A percentile compares a stretch with the other conserved stretches of the same genome.
Conservation (phyloP, 768 basidiomycete genomes). For the Mycena maculata region DNA sequence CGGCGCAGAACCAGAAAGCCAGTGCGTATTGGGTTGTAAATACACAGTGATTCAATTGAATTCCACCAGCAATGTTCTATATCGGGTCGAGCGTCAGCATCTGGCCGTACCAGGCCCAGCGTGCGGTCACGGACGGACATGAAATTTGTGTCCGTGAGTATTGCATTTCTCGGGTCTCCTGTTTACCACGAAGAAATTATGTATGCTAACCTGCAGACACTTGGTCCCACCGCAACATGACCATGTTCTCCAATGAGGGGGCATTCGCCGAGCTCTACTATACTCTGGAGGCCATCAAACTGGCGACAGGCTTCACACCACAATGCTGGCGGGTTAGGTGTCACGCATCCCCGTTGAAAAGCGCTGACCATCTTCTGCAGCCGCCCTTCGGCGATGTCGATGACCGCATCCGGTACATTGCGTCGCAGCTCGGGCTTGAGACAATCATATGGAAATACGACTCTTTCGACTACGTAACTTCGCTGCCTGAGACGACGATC, state of each 20-base stretch:
- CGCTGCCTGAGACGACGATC: neutral
- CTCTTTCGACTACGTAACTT: constrained; percentile 47
- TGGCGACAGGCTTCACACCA: constrained; percentile 65
- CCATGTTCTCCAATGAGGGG: constrained; percentile 67
- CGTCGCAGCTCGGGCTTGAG: constrained; percentile 34
- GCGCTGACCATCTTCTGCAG: no score
- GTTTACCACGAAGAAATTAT: no score
- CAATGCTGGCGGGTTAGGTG: constrained; percentile 60
- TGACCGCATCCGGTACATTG: constrained; percentile 32
- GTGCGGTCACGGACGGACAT: constrained; percentile 65
- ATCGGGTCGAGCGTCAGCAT: constrained; percentile 69
- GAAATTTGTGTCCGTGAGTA: constrained; percentile 71
- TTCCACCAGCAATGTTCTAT: constrained; percentile 66
- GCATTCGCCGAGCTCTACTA: constrained; percentile 86
- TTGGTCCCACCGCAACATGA: constrained; percentile 70
- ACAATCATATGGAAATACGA: constrained; percentile 82
- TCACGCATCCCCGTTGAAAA: no score
- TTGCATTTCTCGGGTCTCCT: no score
- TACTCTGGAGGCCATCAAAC: constrained; percentile 63
- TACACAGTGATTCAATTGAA: neutral
- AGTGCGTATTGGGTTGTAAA: no score
- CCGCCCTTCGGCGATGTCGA: constrained; percentile 31
- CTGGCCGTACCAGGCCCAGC: constrained; percentile 67
- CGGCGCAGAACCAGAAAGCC: constrained; percentile 65
- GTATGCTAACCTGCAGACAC: constrained; percentile 51